phyloP scores from a whole-genome alignment of 1,284 basidiomycete genomes.

The Mycena sp. region DNA sequence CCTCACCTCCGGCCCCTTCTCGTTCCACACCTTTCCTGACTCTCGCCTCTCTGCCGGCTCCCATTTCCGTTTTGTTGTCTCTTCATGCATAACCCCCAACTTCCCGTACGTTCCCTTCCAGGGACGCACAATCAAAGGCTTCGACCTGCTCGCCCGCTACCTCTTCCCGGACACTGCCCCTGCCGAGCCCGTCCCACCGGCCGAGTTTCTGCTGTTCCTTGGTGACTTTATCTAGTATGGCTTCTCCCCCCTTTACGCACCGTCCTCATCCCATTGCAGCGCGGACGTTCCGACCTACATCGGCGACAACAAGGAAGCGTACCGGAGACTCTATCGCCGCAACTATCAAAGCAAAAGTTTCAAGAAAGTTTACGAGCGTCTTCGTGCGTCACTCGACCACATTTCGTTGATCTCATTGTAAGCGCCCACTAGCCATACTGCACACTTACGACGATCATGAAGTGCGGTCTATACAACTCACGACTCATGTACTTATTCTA shows the following conservation, averaged over 20 bases:
- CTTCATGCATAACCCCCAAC: slow-evolving; percentile 71
- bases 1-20: slow-evolving; percentile 50
- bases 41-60: slow-evolving; percentile 59
- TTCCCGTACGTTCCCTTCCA: slow-evolving; percentile 70
- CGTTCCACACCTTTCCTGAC: slow-evolving; percentile 78
- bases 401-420: neutral
- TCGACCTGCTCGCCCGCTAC: slow-evolving; percentile 71
- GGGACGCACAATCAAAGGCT: slow-evolving; percentile 67
- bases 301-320: slow-evolving; percentile 64
- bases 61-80: slow-evolving; percentile 72
- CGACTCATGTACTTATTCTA: neutral
- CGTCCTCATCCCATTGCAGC: neutral
- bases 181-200: slow-evolving; percentile 32
- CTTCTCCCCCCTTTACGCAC: neutral
- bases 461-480: slow-evolving; percentile 20
- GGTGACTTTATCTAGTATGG: slow-evolving; percentile 80
- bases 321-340: slow-evolving; percentile 71
- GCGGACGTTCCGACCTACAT: slow-evolving; percentile 72
- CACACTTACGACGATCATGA: slow-evolving; percentile 78
- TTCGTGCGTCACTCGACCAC: slow-evolving; percentile 63
- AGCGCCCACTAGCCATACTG: slow-evolving; percentile 59
- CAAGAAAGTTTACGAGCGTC: slow-evolving; percentile 68
- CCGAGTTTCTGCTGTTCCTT: slow-evolving; percentile 71
- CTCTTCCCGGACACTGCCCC: slow-evolving; percentile 45
- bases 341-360: slow-evolving; percentile 73